phyloP scores from a whole-genome alignment of 169 alveolate species.

The Plasmodium sp. region DNA sequence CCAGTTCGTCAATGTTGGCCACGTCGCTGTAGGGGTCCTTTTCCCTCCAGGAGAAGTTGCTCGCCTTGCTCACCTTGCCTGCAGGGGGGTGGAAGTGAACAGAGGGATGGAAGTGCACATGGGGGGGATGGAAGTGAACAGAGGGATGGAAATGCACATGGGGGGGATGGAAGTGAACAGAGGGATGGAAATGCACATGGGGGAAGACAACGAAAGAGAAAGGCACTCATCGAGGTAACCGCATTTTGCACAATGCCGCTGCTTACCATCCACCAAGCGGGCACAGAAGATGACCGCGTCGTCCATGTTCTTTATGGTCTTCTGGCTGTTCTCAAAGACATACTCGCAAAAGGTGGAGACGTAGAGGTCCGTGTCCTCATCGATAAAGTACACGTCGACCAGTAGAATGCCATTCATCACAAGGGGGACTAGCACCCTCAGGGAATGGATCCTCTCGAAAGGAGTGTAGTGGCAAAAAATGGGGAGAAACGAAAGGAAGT shows the following conservation, averaged over 20 bases:
- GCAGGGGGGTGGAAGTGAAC: not conserved
- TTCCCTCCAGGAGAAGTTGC: slow-evolving; percentile 60
- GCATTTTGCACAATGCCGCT: not conserved
- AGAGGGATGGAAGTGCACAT: not conserved
- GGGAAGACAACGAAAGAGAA: not conserved
- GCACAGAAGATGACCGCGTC: slow-evolving; percentile 66
- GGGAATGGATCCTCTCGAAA: slow-evolving; percentile 55
- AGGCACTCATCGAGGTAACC: not conserved
- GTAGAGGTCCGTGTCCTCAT: slow-evolving; percentile 45
- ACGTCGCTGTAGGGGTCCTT: slow-evolving; percentile 4
- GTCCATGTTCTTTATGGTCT: slow-evolving; percentile 28
- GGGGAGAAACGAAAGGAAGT: slow-evolving; percentile 42
- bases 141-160: not conserved
- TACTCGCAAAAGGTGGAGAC: slow-evolving; percentile 50
- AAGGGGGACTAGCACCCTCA: slow-evolving; percentile 60
- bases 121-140: not conserved
- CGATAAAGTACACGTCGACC: slow-evolving; percentile 45
- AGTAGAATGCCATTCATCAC: slow-evolving; percentile 54
- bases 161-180: not conserved
- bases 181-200: not conserved
- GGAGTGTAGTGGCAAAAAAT: slow-evolving; percentile 58
- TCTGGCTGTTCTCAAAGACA: slow-evolving; percentile 42
- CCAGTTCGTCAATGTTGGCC: slow-evolving; percentile 22
- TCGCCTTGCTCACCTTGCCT: slow-evolving; percentile 37
- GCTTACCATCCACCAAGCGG: slow-evolving; percentile 68